Base-by-base conservation (phyloP, 202 grass and related monocot genomes). In the Brachypodium distachyon region DNA sequence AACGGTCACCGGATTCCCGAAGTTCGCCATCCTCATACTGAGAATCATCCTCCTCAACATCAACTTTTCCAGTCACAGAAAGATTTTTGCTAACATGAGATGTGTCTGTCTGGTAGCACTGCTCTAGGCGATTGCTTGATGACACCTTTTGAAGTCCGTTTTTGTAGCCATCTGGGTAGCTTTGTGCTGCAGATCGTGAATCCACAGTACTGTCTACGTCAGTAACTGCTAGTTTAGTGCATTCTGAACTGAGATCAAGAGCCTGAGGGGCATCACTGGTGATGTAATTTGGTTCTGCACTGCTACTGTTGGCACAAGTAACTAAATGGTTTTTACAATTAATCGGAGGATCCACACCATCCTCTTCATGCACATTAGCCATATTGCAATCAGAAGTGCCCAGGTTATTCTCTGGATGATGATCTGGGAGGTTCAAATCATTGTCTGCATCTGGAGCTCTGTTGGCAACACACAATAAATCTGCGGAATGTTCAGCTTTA, bases 11-110 rank as follows among this genome's bases (percentile, higher is more conserved):
- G 74, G 84, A 88, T 81, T 95, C 96, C 82, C 91, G 93, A 55
- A 99, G 77, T 73, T 99, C 96, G 29, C 96, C 96, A 73, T 99
- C 96, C 69, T 99, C 96, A 61, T 96, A 99, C 70, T 95, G 95
- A 86, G 89, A 95, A 80, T 99, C 96, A 58, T 99, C 92, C 49
- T 99, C 92, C 72, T 92, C 91, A 52, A 77, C 58, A 84, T 92
- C 75, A 47, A 83, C 55, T 72, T 81, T 77, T 60, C 71, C 76
- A 4, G 76, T 61, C 59, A 34, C 60, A 77, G 56, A 37, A n/a
- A 57, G 64, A 76, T 81, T 72, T 67, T 57, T 82, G 51, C 42
- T 82, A 65, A 72, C 68, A 78, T 61, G 47, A 66, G 76, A 66
- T 75, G 79, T 62, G 54, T 74, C 25, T 64, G 59, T 73, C 67